A percentile compares a stretch with the other conserved stretches of the same genome.
These are phyloP conservation scores for Naganishia friedmannii DNA, from an alignment of 768 basidiomycete genomes.

Conservation along the genomic window DNA sequence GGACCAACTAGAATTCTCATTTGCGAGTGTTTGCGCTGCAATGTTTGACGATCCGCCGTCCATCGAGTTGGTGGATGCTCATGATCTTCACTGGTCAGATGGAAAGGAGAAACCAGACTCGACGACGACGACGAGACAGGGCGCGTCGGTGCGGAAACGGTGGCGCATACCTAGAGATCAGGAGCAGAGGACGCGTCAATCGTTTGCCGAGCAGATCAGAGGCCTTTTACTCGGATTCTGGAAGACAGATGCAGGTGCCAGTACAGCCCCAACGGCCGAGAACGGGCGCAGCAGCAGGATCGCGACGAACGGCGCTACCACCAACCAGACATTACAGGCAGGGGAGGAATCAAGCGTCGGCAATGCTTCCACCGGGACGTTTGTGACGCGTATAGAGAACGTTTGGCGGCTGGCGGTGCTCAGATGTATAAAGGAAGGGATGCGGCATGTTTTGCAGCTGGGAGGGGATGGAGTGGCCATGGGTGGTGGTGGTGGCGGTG, in stretches of 20 bases:
- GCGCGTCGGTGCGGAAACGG: background rate
- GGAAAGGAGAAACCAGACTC: background rate
- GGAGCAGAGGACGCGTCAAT: background rate
- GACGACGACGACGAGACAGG: background rate
- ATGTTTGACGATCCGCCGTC: conserved; percentile 6
- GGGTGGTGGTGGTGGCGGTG: conserved; percentile 52
- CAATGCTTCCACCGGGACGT: background rate
- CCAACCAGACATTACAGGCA: background rate
- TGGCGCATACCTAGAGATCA: conserved; percentile 1
- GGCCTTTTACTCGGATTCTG: conserved; percentile 7
- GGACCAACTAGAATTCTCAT: conserved; percentile 40
- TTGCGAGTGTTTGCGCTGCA: conserved; percentile 29
- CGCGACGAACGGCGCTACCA: too few species aligned
- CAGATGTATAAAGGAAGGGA: conserved; percentile 64
- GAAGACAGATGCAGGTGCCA: background rate
- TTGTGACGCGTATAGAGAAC: conserved; percentile 33
- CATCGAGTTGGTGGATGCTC: conserved; percentile 1
- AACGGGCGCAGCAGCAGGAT: background rate
- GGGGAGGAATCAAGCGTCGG: background rate
- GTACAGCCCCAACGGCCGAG: background rate
- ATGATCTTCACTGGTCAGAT: background rate
- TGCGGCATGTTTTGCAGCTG: conserved; percentile 63
- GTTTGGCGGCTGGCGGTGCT: conserved; percentile 49
- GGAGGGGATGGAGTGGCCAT: conserved; percentile 56
- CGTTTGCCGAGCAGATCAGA: background rate